Conservation (phyloP, 169 alveolate genomes). For the Neospora caninum region DNA sequence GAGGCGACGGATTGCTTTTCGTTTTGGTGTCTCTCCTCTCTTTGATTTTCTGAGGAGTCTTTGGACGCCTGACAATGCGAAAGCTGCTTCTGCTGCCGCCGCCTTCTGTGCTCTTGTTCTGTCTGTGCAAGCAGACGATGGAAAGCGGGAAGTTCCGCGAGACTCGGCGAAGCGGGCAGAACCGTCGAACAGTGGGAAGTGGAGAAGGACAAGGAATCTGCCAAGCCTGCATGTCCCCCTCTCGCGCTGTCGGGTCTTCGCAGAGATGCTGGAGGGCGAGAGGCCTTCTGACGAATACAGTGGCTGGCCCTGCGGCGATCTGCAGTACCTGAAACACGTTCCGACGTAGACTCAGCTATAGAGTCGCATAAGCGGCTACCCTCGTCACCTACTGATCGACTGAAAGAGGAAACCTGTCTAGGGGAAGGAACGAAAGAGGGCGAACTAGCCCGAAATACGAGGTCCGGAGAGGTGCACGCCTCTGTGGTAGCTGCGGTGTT, state of each 20-base stretch:
- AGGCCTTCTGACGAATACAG: neutral
- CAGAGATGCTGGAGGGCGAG: neutral
- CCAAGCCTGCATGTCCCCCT: neutral
- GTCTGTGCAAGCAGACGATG: constrained; percentile 14
- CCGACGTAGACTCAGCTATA: neutral
- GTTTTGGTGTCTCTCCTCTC: neutral
- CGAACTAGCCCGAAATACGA: no score
- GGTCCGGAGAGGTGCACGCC: neutral
- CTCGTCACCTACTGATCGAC: neutral
- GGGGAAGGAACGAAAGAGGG: no score
- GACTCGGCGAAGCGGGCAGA: neutral
- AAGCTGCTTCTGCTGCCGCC: constrained; percentile 26
- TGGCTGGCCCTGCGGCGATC: neutral
- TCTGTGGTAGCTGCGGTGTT: neutral
- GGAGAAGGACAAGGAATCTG: neutral
- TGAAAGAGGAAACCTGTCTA: no score
- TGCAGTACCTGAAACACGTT: neutral
- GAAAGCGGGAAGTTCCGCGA: constrained; percentile 7
- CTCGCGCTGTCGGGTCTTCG: neutral
- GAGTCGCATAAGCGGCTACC: neutral
- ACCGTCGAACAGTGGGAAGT: neutral
- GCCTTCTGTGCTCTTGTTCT: constrained; percentile 22
- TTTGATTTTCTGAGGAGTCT: neutral
- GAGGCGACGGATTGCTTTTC: no score
- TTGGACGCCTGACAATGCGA: neutral